Conservation (phyloP, 306 rosid genomes). For the Vachellia collinsii region DNA sequence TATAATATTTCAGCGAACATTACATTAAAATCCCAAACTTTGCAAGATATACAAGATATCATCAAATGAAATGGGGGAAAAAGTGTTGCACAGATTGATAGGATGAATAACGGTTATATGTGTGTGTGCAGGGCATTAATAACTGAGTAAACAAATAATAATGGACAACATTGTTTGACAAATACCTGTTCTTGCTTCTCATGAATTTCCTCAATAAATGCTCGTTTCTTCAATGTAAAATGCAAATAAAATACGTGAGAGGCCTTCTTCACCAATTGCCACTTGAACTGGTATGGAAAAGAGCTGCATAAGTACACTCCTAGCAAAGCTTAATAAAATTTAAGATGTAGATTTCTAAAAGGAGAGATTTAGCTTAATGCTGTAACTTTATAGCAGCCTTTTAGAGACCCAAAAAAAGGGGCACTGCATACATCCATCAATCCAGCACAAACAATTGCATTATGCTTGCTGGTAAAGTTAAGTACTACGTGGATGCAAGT, state of each 20-base stretch:
- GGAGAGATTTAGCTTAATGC: slow-evolving; percentile 5
- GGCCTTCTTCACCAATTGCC: slow-evolving; percentile 95
- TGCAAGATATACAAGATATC: slow-evolving; percentile 45
- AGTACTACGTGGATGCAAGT: neutral
- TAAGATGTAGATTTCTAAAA: neutral
- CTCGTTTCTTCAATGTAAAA: slow-evolving; percentile 91
- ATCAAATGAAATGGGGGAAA: slow-evolving; percentile 37
- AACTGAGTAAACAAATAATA: slow-evolving; percentile 23
- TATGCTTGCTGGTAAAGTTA: neutral
- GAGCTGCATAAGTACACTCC: neutral
- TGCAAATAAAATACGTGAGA: slow-evolving; percentile 89
- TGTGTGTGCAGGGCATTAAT: slow-evolving; percentile 16
- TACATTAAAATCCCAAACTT: slow-evolving; percentile 58
- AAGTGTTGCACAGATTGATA: slow-evolving; percentile 4
- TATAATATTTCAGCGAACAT: slow-evolving; percentile 71
- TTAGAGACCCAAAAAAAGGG: neutral
- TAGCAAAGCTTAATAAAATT: neutral
- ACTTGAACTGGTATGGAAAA: slow-evolving; percentile 42
- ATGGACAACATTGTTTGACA: slow-evolving; percentile 15
- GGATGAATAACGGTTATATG: neutral
- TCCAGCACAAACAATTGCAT: neutral
- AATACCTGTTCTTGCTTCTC: slow-evolving; percentile 98
- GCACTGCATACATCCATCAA: neutral
- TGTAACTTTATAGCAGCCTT: neutral
- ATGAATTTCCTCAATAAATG: slow-evolving; percentile 84